A percentile compares a stretch with the other conserved stretches of the same genome.
These are phyloP conservation scores for Drechslerella stenobrocha DNA, from an alignment of 2,329 filamentous ascomycete genomes.

Conservation along the genomic window DNA sequence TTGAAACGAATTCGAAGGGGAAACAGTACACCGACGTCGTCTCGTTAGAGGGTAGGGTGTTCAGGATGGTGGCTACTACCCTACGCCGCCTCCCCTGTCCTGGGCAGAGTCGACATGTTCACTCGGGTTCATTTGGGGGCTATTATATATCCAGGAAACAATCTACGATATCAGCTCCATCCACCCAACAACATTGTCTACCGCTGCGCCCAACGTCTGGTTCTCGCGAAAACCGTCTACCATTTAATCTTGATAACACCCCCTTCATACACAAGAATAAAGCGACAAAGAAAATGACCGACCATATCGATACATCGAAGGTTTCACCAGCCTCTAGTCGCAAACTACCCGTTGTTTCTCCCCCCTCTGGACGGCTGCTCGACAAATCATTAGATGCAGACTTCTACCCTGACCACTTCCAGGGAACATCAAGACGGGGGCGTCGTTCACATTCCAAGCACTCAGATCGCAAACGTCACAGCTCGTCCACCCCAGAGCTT, in stretches of 20 bases:
- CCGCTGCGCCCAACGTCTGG: too few relatives aligned
- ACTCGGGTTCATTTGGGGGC: slow-evolving; percentile 10
- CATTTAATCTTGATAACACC: too few relatives aligned
- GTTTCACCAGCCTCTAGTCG: too few relatives aligned
- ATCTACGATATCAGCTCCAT: slow-evolving; percentile 5
- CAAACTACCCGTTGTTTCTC: too few relatives aligned
- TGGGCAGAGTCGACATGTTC: slow-evolving; percentile 8
- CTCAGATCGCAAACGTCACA: background rate
- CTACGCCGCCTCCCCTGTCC: background rate
- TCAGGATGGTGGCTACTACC: slow-evolving; percentile 5
- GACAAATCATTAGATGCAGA: too few relatives aligned
- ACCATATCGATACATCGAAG: too few relatives aligned
- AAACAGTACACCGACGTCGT: background rate
- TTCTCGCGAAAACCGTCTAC: too few relatives aligned
- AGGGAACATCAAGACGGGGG: background rate
- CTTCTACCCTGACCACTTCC: too few relatives aligned
- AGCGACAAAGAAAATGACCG: too few relatives aligned
- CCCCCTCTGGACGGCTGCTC: background rate
- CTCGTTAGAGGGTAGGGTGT: background rate
- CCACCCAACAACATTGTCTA: background rate
- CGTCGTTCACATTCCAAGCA: background rate
- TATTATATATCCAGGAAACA: slow-evolving; percentile 4
- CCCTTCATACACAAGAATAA: too few relatives aligned
- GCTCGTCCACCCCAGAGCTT: background rate
- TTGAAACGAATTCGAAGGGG: background rate